Evolutionary conservation across 345 rosid genomes (phyloP).

Genomic region (Eutrema heterophyllum): DNA sequence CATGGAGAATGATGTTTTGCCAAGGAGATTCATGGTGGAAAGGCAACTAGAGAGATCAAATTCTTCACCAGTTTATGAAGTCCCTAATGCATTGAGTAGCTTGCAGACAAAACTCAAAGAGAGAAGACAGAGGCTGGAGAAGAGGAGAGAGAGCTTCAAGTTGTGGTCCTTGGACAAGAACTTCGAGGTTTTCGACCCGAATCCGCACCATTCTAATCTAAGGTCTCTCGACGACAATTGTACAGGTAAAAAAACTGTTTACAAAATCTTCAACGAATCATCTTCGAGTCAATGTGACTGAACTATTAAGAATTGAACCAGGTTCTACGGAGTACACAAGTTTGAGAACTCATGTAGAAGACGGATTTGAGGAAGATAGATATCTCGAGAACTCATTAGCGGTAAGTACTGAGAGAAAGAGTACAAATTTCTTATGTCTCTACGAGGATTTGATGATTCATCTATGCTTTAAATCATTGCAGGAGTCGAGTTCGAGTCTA

Average conservation of each 20-base stretch:
- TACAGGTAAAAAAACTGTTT: neutral
- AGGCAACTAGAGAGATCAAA: constrained; percentile 32
- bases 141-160: constrained; percentile 33
- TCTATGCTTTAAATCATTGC: neutral
- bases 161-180: constrained; percentile 22
- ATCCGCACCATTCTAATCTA: neutral
- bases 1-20: constrained; percentile 29
- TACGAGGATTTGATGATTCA: neutral
- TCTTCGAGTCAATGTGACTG: no score
- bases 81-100: constrained; percentile 30
- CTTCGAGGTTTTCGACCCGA: constrained; percentile 22
- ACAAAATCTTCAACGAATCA: no score
- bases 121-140: constrained; percentile 33
- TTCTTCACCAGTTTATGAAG: constrained; percentile 44
- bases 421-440: neutral
- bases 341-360: constrained; percentile 19
- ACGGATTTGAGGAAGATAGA: constrained; percentile 20
- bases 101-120: constrained; percentile 33
- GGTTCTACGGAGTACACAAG: constrained; percentile 1
- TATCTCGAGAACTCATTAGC: constrained; percentile 23
- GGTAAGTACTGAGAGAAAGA: constrained; percentile 26
- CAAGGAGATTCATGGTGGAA: constrained; percentile 30
- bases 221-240: constrained; percentile 18
- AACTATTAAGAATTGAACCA: no score
- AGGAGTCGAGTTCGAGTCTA: constrained; percentile 44